Conservation (phyloP, 176 grass and related monocot species). For the Bonia amplexicaulis region DNA sequence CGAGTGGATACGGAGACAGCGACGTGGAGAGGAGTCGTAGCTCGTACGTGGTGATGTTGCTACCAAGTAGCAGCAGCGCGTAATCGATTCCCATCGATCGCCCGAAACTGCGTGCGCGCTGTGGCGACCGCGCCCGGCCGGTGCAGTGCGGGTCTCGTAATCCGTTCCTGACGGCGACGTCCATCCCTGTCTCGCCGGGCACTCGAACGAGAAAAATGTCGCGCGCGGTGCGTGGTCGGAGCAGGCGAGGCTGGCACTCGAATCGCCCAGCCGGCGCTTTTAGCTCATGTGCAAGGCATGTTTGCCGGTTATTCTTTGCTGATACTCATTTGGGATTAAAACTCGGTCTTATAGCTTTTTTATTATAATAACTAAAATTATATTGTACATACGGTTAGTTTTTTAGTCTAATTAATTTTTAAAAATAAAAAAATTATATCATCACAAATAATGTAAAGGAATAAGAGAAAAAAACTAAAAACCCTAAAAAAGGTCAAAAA, state of each 20-base stretch:
- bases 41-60: neutral
- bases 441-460: too few species aligned
- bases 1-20: conserved; percentile 2
- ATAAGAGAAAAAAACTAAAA: too few species aligned
- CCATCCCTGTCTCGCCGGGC: neutral
- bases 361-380: too few species aligned
- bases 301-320: neutral
- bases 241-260: neutral
- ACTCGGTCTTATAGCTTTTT: too few species aligned
- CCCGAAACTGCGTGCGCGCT: conserved; percentile 10
- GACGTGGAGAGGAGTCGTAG: neutral
- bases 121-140: conserved; percentile 11
- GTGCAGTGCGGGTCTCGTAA: conserved; percentile 1
- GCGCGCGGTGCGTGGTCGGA: neutral
- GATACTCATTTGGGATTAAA: too few species aligned
- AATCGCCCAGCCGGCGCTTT: neutral
- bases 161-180: conserved; percentile 24
- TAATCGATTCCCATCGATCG: neutral
- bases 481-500: too few species aligned
- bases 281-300: neutral
- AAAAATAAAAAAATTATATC: too few species aligned
- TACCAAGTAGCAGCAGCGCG: neutral
- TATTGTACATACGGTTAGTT: too few species aligned
- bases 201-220: neutral
- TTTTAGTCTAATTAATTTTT: too few species aligned